phyloP scores from a whole-genome alignment of 306 rosid genomes.

The Echinosophora koreensis region DNA sequence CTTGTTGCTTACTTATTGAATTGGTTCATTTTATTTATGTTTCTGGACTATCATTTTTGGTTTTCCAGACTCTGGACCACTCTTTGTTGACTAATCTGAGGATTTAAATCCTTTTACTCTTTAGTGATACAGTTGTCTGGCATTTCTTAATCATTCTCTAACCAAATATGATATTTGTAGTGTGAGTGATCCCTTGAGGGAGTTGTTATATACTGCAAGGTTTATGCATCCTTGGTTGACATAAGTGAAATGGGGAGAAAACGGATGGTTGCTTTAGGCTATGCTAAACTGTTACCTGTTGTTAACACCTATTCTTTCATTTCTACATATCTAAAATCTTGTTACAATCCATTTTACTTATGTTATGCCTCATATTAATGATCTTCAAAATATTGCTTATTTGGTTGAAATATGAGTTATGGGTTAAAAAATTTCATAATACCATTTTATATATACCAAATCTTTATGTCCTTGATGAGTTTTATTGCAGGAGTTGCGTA shows the following conservation, averaged over 20 bases:
- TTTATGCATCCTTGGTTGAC: conserved; percentile 12
- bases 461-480: background rate
- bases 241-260: background rate
- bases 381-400: background rate
- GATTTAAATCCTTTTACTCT: conserved; percentile 29
- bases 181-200: conserved; percentile 8
- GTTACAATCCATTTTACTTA: too few relatives aligned
- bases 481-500: background rate
- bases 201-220: background rate
- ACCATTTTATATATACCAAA: background rate
- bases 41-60: conserved; percentile 33
- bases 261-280: background rate
- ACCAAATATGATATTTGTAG: conserved; percentile 13
- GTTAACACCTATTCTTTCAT: background rate
- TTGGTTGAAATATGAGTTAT: background rate
- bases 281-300: background rate
- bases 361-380: background rate
- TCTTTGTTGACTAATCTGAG: conserved; percentile 34
- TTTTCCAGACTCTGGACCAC: conserved; percentile 33
- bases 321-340: background rate
- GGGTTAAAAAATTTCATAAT: background rate
- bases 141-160: conserved; percentile 16
- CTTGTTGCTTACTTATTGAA: conserved; percentile 41
- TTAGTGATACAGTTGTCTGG: conserved; percentile 6
- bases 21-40: conserved; percentile 37